These are phyloP conservation scores for Crithidia mellificae DNA, from an alignment of 208 protist species.

Conservation along the genomic window DNA sequence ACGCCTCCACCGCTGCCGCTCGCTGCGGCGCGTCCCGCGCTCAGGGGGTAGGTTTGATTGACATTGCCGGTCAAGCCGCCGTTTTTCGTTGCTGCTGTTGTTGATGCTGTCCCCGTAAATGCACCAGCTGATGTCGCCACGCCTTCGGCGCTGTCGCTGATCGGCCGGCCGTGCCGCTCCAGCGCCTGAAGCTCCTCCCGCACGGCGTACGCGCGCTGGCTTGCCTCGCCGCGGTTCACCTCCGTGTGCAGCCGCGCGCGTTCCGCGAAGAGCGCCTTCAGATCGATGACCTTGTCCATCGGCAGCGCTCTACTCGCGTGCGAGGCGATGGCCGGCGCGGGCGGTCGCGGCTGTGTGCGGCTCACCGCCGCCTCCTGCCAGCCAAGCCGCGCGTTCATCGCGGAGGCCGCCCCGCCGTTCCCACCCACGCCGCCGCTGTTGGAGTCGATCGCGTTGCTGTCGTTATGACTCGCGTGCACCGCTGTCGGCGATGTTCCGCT, in stretches of 20 bases:
- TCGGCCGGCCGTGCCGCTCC: conserved; percentile 37
- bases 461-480: neutral
- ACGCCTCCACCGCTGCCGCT: no score
- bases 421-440: conserved; percentile 3
- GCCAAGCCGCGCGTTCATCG: conserved; percentile 1
- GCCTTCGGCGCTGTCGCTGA: neutral
- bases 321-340: conserved; percentile 56
- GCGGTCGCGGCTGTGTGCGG: conserved; percentile 42
- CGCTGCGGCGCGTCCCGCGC: no score
- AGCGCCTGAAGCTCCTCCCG: conserved; percentile 76
- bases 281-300: conserved; percentile 41
- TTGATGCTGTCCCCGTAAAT: no score
- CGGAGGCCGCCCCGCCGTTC: neutral
- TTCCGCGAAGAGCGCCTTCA: conserved; percentile 67
- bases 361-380: conserved; percentile 30
- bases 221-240: conserved; percentile 60
- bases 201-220: conserved; percentile 54
- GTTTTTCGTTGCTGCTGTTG: no score
- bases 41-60: conserved; percentile 11
- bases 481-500: no score
- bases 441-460: neutral
- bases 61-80: no score
- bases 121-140: neutral
- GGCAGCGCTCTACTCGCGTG: conserved; percentile 30
- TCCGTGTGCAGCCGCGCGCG: conserved; percentile 63